These are phyloP conservation scores for Cadophora gregata DNA, from an alignment of 2,329 filamentous ascomycete genomes.

Conservation along the genomic window DNA sequence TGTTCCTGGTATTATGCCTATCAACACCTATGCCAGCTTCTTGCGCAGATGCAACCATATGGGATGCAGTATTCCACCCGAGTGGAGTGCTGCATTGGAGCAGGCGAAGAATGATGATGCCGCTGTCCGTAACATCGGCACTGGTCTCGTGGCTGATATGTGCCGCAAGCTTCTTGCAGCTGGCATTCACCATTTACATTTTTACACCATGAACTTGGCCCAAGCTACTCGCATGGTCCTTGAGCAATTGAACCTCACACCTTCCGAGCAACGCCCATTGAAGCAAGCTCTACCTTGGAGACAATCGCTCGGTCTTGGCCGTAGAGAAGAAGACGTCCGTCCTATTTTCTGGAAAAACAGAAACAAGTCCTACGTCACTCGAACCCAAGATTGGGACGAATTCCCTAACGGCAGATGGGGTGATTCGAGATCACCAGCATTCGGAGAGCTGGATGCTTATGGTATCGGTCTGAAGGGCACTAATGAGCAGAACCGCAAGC, in stretches of 20 bases:
- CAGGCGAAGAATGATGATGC: constrained; percentile 97
- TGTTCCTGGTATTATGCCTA: constrained; percentile 88
- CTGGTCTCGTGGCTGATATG: constrained; percentile 85
- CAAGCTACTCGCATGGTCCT: constrained; percentile 93
- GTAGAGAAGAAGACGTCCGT: constrained; percentile 91
- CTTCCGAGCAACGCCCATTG: constrained; percentile 76
- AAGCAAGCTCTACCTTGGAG: constrained; percentile 96
- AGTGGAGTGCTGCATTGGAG: constrained; percentile 83
- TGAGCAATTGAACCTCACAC: constrained; percentile 84
- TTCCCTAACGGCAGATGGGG: constrained; percentile 99
- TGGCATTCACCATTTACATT: constrained; percentile 86
- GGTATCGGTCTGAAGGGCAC: constrained; percentile 92
- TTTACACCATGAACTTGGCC: constrained; percentile 99
- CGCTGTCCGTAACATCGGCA: constrained; percentile 88
- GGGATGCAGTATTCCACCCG: constrained; percentile 79
- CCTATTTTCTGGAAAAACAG: constrained; percentile 99
- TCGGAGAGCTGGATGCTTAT: constrained; percentile 93
- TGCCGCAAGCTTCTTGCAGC: constrained; percentile 83
- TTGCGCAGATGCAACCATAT: constrained; percentile 90
- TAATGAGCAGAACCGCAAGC: constrained; percentile 93
- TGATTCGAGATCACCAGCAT: constrained; percentile 93
- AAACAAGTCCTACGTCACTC: constrained; percentile 92
- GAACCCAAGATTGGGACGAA: constrained; percentile 98
- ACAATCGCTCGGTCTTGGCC: constrained; percentile 86
- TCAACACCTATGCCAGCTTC: constrained; percentile 94